Evolutionary conservation across 2,329 filamentous ascomycete genomes (phyloP).

Genomic region (Neofusicoccum ribis): DNA sequence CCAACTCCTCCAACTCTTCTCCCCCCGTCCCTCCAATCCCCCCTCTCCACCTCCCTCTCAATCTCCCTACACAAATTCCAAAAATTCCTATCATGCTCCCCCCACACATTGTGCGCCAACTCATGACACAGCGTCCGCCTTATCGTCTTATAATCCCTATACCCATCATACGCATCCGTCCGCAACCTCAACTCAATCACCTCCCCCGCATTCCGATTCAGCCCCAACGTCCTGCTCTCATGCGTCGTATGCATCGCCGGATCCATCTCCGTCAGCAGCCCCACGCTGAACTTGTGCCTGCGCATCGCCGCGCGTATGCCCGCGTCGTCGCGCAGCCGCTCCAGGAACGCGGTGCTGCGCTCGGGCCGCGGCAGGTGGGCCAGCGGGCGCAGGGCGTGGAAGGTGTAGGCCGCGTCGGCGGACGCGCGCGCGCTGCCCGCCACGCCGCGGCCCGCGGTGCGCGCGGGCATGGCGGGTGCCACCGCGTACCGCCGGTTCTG

Average conservation of each 20-base stretch:
- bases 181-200: constrained; percentile 86
- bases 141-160: constrained; percentile 88
- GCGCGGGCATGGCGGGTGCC: constrained; percentile 41
- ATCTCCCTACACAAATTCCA: constrained; percentile 88
- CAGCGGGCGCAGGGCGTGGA: constrained; percentile 74
- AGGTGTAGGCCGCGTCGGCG: constrained; percentile 74
- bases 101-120: constrained; percentile 85
- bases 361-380: constrained; percentile 74
- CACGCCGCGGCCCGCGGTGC: constrained; percentile 43
- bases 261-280: constrained; percentile 92
- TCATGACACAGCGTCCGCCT: constrained; percentile 93
- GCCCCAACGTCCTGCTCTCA: constrained; percentile 76
- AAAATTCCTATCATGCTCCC: constrained; percentile 81
- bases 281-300: constrained; percentile 80
- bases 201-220: constrained; percentile 86
- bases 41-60: constrained; percentile 78
- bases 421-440: constrained; percentile 41
- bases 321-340: constrained; percentile 75
- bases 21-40: constrained; percentile 76
- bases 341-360: constrained; percentile 69
- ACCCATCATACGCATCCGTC: constrained; percentile 94
- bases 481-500: constrained; percentile 34
- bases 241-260: constrained; percentile 79
- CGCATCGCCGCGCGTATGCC: constrained; percentile 84
- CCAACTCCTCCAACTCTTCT: constrained; percentile 28